A percentile compares a stretch with the other conserved stretches of the same genome.
phyloP scores from a whole-genome alignment of 768 basidiomycete species.

The Psilocybe cyanescens region DNA sequence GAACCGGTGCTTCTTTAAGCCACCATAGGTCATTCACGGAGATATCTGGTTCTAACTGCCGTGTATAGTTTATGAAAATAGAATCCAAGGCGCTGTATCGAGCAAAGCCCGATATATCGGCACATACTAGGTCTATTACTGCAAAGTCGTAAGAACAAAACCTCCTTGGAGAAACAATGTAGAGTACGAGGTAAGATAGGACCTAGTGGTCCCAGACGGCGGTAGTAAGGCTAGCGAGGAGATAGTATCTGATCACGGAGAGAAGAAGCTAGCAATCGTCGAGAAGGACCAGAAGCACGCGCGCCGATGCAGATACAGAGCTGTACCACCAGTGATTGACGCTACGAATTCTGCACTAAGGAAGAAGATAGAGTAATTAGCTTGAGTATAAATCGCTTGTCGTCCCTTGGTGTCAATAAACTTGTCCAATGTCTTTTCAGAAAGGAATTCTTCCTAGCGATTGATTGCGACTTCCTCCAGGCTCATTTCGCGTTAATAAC shows the following conservation, averaged over 20 bases:
- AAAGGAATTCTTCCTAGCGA: constrained; percentile 3
- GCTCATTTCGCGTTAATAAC: neutral
- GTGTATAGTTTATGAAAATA: constrained; percentile 11
- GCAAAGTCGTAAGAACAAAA: neutral
- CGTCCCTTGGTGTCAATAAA: neutral
- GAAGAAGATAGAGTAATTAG: neutral
- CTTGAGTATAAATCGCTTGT: neutral
- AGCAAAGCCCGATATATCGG: constrained; percentile 11
- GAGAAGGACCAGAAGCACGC: constrained; percentile 14
- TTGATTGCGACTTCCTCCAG: neutral
- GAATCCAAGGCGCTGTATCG: constrained; percentile 9
- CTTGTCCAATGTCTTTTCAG: constrained; percentile 1
- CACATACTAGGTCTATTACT: neutral
- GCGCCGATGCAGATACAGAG: constrained; percentile 16
- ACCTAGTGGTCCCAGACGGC: constrained; percentile 11
- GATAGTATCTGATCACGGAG: constrained; percentile 18
- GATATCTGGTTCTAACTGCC: constrained; percentile 16
- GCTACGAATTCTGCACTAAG: constrained; percentile 15
- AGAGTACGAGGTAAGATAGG: constrained; percentile 10
- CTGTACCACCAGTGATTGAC: constrained; percentile 20
- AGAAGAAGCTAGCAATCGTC: constrained; percentile 12
- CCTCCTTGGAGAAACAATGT: constrained; percentile 9
- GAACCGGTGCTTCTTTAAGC: constrained; percentile 14
- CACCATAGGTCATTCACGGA: constrained; percentile 9
- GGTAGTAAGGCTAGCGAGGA: constrained; percentile 24